Base-by-base conservation (phyloP, 208 protist species). In the Endotrypanum monterogeii region DNA sequence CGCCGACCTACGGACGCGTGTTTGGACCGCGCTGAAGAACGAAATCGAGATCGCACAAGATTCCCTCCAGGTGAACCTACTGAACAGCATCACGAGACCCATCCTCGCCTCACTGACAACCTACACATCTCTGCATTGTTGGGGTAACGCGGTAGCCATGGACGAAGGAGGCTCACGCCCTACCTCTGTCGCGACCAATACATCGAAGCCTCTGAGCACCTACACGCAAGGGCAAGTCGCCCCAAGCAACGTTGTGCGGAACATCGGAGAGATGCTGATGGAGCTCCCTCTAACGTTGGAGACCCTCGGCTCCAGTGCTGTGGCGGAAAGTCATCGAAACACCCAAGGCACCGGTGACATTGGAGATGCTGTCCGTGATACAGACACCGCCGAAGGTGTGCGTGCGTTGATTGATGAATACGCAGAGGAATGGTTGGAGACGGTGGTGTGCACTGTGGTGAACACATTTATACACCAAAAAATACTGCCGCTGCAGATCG, bases 191-290 rank as follows among this genome's bases (percentile, higher is more conserved):
- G 46, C 52, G 3, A 12, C 63, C 5, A 16, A 20, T 14, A 52
- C 72, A 23, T 44, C 46, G 44, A 52, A 41, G 18, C 11, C 51
- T n/a, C 30, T 73, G 18, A 69, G 67, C 11, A 50, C 56, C 20
- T 84, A 87, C 56, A 69, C 76, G 58, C 72, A 76, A 23, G 79
- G 80, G 23, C 82, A 89, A 46, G 72, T 76, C 65, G 78, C 88
- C 2, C 88, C 87, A 23, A 90, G 79, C 37, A 72, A 74, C 32
- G 63, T 85, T 16, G 83, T 96, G 60, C 86, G 92, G 2, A 76
- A 84, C 16, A 74, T 96, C 63, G 92, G 92, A 5, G 92, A 96
- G 67, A 86, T 84, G 37, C 88, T 96, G 67, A 92, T 96, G 83
- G 92, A 91, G 74, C 85, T 94, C 23, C 89, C 92, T 14, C 78